These are phyloP conservation scores for Papilionanthe hybrid DNA, from an alignment of 116 monocot species.

Conservation along the genomic window DNA sequence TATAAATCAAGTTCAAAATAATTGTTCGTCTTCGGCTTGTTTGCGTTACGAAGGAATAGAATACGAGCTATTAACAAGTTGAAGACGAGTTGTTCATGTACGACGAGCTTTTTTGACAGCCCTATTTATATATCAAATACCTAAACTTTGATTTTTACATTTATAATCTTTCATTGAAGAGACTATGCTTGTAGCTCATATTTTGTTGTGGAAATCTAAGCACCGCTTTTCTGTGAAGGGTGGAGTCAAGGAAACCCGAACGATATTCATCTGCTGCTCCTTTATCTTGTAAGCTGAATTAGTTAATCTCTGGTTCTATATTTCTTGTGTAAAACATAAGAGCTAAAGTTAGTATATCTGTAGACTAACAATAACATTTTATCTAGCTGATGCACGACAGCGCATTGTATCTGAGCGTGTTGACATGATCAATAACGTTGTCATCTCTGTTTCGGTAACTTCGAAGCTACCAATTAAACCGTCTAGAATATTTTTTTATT, in stretches of 20 bases:
- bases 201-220: neutral
- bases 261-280: constrained; percentile 99
- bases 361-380: constrained; percentile 13
- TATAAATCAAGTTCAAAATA: too few relatives aligned
- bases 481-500: neutral
- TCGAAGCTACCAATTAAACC: constrained; percentile 9
- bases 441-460: constrained; percentile 97
- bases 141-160: too few relatives aligned
- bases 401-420: constrained; percentile 94
- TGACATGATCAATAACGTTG: constrained; percentile 82
- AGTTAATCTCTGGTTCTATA: neutral
- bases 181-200: neutral
- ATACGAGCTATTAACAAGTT: too few relatives aligned
- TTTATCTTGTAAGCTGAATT: constrained; percentile 65
- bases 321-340: neutral
- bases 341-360: neutral
- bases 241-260: constrained; percentile 96
- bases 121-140: too few relatives aligned
- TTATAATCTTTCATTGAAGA: neutral
- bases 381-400: constrained; percentile 91
- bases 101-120: too few relatives aligned
- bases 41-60: too few relatives aligned
- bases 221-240: constrained; percentile 48
- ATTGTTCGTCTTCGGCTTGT: too few relatives aligned
- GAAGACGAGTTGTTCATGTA: too few relatives aligned